A percentile compares a stretch with the other conserved stretches of the same genome.
Conservation (phyloP, 805 yeast species). For the Metschnikowia arizonensis region DNA sequence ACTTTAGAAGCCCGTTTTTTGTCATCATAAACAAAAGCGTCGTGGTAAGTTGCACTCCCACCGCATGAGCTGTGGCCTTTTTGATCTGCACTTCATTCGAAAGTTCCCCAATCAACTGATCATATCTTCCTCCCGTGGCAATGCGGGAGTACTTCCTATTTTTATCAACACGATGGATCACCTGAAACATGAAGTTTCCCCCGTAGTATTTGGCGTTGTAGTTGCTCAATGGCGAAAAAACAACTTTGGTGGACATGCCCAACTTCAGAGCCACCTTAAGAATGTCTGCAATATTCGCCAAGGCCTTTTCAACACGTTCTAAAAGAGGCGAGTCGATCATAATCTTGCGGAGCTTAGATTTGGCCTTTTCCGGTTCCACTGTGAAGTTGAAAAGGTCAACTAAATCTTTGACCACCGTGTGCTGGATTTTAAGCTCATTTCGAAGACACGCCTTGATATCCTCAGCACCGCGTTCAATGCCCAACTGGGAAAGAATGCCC, state of each 20-base stretch:
- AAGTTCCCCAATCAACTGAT: constrained; percentile 60
- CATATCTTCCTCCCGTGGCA: constrained; percentile 95
- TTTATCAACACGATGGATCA: constrained; percentile 60
- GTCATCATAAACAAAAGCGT: constrained; percentile 34
- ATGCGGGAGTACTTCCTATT: constrained; percentile 45
- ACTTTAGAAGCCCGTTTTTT: constrained; percentile 21
- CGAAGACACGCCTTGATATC: constrained; percentile 45
- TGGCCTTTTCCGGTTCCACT: constrained; percentile 62
- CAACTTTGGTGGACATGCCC: constrained; percentile 55
- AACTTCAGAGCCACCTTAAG: constrained; percentile 50
- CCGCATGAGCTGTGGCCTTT: constrained; percentile 47
- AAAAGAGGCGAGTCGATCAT: constrained; percentile 72
- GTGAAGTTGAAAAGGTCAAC: constrained; percentile 71
- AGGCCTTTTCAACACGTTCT: constrained; percentile 55
- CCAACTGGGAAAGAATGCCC: constrained; percentile 70
- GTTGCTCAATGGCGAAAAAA: constrained; percentile 77
- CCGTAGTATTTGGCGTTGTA: constrained; percentile 76
- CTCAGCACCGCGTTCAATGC: constrained; percentile 59
- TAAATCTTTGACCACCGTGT: constrained; percentile 78
- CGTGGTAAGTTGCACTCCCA: constrained; percentile 79
- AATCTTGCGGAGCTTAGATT: constrained; percentile 56
- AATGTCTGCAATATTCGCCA: constrained; percentile 60
- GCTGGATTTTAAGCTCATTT: constrained; percentile 66
- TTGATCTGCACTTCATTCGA: constrained; percentile 43
- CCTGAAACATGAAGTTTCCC: constrained; percentile 86